phyloP scores from a whole-genome alignment of 2,329 filamentous ascomycete species.

The Colletotrichum zoysiae region DNA sequence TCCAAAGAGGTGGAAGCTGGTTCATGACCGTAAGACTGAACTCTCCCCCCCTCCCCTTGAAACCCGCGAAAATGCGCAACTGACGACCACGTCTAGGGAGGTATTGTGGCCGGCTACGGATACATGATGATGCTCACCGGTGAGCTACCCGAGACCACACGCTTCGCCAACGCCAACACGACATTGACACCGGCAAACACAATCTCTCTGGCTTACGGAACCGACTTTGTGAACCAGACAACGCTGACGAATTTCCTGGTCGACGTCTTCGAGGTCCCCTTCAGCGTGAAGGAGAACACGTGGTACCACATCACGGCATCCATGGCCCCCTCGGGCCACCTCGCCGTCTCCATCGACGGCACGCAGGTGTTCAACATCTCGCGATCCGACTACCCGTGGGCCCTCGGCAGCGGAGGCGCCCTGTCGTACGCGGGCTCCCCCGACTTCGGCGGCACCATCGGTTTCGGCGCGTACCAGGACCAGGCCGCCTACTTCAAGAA shows the following conservation, averaged over 20 bases:
- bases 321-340: conserved; percentile 45
- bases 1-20: conserved; percentile 53
- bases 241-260: conserved; percentile 47
- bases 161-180: conserved; percentile 49
- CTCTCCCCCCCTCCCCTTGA: accelerated
- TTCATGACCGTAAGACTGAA: conserved; percentile 49
- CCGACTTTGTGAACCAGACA: conserved; percentile 52
- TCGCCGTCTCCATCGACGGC: conserved; percentile 48
- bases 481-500: conserved; percentile 53
- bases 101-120: conserved; percentile 26
- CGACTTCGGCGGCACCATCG: conserved; percentile 50
- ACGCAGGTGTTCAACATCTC: conserved; percentile 43
- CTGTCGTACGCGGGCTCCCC: conserved; percentile 7
- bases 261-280: conserved; percentile 46
- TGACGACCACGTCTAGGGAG: conserved; percentile 2
- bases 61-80: conserved; percentile 9
- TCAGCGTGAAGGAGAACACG: conserved; percentile 48
- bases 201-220: conserved; percentile 51
- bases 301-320: conserved; percentile 56
- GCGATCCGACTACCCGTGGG: conserved; percentile 33
- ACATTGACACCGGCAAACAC: conserved; percentile 52
- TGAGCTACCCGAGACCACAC: conserved; percentile 20
- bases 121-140: conserved; percentile 35
- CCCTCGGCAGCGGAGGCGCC: conserved; percentile 10
- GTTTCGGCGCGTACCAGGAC: conserved; percentile 57